Conservation (phyloP, 352 stramenopile genomes). For the Globisporangium camurandrum region DNA sequence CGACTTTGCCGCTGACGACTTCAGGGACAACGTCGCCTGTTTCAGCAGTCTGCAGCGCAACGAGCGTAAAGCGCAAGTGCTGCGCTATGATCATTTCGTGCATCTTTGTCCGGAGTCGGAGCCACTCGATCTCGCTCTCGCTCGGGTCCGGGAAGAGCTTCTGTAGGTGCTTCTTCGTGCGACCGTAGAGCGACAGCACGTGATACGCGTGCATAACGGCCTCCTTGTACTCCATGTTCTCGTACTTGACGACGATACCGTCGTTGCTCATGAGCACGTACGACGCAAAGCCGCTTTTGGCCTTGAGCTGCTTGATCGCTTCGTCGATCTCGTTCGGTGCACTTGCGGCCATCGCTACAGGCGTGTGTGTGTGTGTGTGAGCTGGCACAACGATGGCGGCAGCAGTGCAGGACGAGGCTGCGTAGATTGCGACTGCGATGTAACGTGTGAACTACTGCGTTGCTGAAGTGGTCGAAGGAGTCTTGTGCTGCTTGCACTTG, state of each 20-base stretch:
- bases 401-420: too few species aligned
- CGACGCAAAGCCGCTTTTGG: slow-evolving; percentile 80
- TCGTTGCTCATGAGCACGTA: slow-evolving; percentile 93
- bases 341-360: slow-evolving; percentile 46
- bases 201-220: slow-evolving; percentile 90
- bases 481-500: too few species aligned
- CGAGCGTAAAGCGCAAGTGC: slow-evolving; percentile 83
- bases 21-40: slow-evolving; percentile 18
- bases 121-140: slow-evolving; percentile 87
- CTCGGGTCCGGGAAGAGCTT: slow-evolving; percentile 81
- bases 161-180: slow-evolving; percentile 76
- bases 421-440: too few species aligned
- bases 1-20: slow-evolving; percentile 12
- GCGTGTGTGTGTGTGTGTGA: neutral
- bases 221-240: slow-evolving; percentile 88
- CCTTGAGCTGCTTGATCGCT: slow-evolving; percentile 89
- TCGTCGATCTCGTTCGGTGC: slow-evolving; percentile 89
- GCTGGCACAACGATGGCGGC: too few species aligned
- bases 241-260: slow-evolving; percentile 90
- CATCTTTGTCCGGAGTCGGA: slow-evolving; percentile 85
- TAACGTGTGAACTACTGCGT: too few species aligned
- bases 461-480: too few species aligned
- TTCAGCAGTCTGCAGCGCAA: slow-evolving; percentile 73
- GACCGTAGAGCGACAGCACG: slow-evolving; percentile 82
- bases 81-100: slow-evolving; percentile 91